Conservation (phyloP, 1,139 yeast genomes). For the Candida pseudoviswanathii region DNA sequence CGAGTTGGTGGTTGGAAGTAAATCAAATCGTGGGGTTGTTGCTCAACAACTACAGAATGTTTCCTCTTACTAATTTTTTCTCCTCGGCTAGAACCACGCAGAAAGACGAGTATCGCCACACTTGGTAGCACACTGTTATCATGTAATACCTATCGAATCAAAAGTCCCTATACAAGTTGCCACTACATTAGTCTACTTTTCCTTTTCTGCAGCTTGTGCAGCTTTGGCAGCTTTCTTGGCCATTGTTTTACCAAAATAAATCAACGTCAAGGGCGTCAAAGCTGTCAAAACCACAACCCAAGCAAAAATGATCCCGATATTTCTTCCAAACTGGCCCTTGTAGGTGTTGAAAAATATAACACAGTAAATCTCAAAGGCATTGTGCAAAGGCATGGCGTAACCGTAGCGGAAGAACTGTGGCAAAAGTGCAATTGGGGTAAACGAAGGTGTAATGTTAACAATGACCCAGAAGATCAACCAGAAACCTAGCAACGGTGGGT, state of each 20-base stretch:
- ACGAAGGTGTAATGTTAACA: constrained; percentile 39
- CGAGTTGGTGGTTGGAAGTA: background rate
- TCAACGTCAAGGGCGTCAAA: constrained; percentile 45
- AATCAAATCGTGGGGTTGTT: background rate
- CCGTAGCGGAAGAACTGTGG: constrained; percentile 38
- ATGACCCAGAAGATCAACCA: constrained; percentile 47
- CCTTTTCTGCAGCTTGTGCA: background rate
- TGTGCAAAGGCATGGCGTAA: constrained; percentile 40
- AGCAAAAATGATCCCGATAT: constrained; percentile 33
- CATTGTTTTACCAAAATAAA: constrained; percentile 30
- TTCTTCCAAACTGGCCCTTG: constrained; percentile 38
- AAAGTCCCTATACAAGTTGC: too few relatives aligned
- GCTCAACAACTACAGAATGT: background rate
- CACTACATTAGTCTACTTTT: background rate
- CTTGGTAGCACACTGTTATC: too few relatives aligned
- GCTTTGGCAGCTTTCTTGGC: constrained; percentile 23
- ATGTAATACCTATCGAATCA: too few relatives aligned
- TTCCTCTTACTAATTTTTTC: too few relatives aligned
- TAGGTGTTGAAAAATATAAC: constrained; percentile 38
- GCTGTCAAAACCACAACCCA: constrained; percentile 33
- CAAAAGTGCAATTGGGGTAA: constrained; percentile 36
- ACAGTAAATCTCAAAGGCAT: constrained; percentile 37
- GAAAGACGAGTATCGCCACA: too few relatives aligned
- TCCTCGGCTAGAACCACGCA: too few relatives aligned
- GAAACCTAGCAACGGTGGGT: constrained; percentile 45